A percentile compares a stretch with the other conserved stretches of the same genome.
Conservation (phyloP, 306 rosid genomes). For the Glycine latifolia region DNA sequence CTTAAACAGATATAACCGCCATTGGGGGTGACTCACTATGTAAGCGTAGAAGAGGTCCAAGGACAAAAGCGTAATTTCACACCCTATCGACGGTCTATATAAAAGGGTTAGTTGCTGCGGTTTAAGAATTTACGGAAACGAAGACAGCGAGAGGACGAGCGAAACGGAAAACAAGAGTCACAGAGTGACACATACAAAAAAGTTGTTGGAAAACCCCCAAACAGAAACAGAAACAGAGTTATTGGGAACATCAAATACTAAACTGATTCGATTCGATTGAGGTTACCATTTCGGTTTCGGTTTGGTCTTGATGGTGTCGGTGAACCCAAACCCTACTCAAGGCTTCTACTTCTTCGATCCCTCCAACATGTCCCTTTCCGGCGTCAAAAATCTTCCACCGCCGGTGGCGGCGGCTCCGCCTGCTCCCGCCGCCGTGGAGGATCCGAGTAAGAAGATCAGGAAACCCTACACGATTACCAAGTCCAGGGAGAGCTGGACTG, state of each 20-base stretch:
- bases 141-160: not conserved
- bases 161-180: not conserved
- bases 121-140: not conserved
- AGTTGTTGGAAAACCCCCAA: constrained; percentile 9
- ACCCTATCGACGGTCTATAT: not conserved
- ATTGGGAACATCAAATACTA: not conserved
- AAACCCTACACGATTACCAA: constrained; percentile 92
- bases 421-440: constrained; percentile 35
- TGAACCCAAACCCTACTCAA: constrained; percentile 69
- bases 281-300: constrained; percentile 18
- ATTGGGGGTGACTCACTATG: not conserved
- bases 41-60: not conserved
- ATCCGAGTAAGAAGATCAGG: constrained; percentile 79
- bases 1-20: constrained; percentile 25
- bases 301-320: constrained; percentile 64
- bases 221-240: not conserved
- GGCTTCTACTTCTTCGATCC: constrained; percentile 73
- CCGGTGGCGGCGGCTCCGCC: constrained; percentile 26
- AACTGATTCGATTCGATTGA: not conserved
- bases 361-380: constrained; percentile 60
- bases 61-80: not conserved
- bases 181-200: not conserved
- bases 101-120: not conserved
- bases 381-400: constrained; percentile 56
- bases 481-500: constrained; percentile 96